These are phyloP conservation scores for Phellopilus nigrolimitatus DNA, from an alignment of 1,284 basidiomycete species.

Conservation along the genomic window DNA sequence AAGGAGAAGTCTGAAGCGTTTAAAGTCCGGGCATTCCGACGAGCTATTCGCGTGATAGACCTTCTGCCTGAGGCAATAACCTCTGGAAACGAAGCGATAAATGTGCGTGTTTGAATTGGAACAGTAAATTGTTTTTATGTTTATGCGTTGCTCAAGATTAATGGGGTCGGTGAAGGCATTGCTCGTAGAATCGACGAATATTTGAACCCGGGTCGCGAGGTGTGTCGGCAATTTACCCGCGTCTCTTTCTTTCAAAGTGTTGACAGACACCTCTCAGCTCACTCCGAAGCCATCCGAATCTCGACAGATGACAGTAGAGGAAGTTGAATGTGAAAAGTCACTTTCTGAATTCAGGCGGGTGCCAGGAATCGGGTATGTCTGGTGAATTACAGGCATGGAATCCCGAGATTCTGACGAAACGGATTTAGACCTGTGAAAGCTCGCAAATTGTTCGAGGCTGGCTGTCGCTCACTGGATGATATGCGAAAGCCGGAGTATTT, in stretches of 20 bases:
- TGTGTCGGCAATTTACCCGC: not conserved
- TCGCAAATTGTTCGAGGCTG: constrained; percentile 18
- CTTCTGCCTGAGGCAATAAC: constrained; percentile 5
- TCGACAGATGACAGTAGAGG: not conserved
- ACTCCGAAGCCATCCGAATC: not conserved
- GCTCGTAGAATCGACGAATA: constrained; percentile 21
- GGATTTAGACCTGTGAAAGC: constrained; percentile 21
- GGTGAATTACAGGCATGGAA: not conserved
- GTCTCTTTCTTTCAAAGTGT: not conserved
- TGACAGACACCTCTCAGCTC: not conserved
- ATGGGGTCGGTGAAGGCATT: constrained; percentile 20
- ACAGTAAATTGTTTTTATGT: constrained; percentile 6
- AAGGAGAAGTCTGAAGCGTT: constrained; percentile 1
- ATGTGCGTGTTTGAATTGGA: constrained; percentile 2
- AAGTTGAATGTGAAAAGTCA: constrained; percentile 13
- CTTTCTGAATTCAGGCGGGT: constrained; percentile 19
- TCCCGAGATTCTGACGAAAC: not conserved
- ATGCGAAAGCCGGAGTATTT: constrained; percentile 16
- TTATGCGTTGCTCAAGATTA: constrained; percentile 12
- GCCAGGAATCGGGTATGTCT: constrained; percentile 23
- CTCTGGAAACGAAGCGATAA: constrained; percentile 12
- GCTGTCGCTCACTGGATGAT: constrained; percentile 22
- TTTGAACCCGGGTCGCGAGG: constrained; percentile 16
- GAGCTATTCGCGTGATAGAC: constrained; percentile 14
- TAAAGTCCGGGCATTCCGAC: constrained; percentile 15